Base-by-base conservation (phyloP, 2,329 filamentous ascomycete genomes). In the Paraphaeosphaeria minitans region DNA sequence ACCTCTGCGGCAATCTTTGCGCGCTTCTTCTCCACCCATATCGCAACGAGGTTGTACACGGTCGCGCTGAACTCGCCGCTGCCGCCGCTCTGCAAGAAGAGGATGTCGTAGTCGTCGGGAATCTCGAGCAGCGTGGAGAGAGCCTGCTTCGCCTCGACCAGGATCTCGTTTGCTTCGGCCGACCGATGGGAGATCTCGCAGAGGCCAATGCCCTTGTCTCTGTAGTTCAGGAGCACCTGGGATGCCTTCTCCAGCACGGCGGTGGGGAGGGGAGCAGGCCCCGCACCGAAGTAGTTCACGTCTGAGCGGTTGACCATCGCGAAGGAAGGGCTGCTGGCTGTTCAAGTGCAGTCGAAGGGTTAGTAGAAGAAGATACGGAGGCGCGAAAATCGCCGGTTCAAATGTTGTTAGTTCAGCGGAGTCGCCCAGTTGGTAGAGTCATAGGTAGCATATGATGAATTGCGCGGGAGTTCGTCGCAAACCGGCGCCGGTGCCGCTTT, bases 101-200 rank as follows among this genome's bases (percentile, higher is more conserved):
- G 79, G 56, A 97, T 85, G 60, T 97, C 92, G 79, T 97, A 97
- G 75, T 91, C 88, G 66, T 89, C 86, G 3, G 93, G 92, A 56
- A 98, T 89, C 68, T 94, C 89, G 57, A 97, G 88, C 66, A 91
- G 89, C 22, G 81, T 81, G 37, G 85, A 83, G 12, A 98, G 84
- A 62, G 90, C 87, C 35, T 86, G 84, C 76, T 96, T 95, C 62
- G 92, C 85, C 64, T 91, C 84, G 62, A 90, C 88, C 66, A 98
- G 85, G 70, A 98, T 92, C 62, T 88, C 85, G 63, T 87, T 85
- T 27, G 94, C 94, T 46, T 91, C 85, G 61, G 86, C 83, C 14
- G 91, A 96, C 64, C 94, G 91, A 77, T 98, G 94, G 10, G 90
- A 94, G 75, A 96, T 92, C 78, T 98, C 94, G 63, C 91, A 92